A percentile compares a stretch with the other conserved stretches of the same genome.
Evolutionary conservation across 2,329 filamentous ascomycete species (phyloP).

Genomic region (Ceratocystis variospora): DNA sequence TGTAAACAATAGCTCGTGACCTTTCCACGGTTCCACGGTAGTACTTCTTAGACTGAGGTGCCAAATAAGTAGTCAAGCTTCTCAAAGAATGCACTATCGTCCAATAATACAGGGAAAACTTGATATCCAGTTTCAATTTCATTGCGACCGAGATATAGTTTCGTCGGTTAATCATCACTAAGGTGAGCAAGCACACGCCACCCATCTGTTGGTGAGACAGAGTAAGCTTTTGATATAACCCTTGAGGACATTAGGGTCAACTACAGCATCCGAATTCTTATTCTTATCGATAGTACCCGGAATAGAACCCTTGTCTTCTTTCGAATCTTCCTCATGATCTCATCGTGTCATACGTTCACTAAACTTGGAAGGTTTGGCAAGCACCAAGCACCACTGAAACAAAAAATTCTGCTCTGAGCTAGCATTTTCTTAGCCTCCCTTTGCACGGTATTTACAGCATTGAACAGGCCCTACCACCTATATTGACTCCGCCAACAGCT

Average conservation of each 20-base stretch:
- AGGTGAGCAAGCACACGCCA: too few relatives aligned
- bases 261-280: not conserved
- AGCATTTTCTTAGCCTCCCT: too few relatives aligned
- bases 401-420: not conserved
- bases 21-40: not conserved
- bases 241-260: not conserved
- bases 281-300: not conserved
- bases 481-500: too few relatives aligned
- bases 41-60: not conserved
- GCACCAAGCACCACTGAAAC: too few relatives aligned
- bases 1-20: conserved; percentile 1
- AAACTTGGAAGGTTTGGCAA: not conserved
- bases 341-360: not conserved
- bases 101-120: not conserved
- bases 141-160: too few relatives aligned
- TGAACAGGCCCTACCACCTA: too few relatives aligned
- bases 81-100: not conserved
- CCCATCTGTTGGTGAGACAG: too few relatives aligned
- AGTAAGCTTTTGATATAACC: too few relatives aligned
- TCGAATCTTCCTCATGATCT: not conserved
- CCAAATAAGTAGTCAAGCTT: not conserved
- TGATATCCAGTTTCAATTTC: not conserved
- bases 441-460: too few relatives aligned
- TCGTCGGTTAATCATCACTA: too few relatives aligned
- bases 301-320: not conserved